phyloP scores from a whole-genome alignment of 2,329 filamentous ascomycete genomes.

The Epichloe glyceriae region DNA sequence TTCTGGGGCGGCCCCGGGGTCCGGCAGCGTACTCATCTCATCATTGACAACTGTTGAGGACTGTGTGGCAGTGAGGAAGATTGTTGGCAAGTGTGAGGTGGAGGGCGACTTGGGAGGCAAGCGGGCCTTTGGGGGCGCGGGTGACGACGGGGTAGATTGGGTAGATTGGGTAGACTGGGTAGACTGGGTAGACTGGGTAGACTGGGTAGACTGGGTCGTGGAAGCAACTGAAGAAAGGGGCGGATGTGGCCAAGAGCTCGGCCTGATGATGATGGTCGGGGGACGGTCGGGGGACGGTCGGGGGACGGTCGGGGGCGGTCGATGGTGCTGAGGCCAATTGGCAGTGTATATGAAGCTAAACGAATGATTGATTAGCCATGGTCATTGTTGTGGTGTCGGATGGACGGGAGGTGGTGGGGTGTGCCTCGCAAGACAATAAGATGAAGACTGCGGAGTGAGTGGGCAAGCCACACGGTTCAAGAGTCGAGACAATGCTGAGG shows the following conservation, averaged over 20 bases:
- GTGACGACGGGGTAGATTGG: slow-evolving; percentile 17
- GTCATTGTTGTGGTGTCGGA: slow-evolving; percentile 2
- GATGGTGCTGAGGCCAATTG: slow-evolving; percentile 35
- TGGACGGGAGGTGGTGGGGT: background rate
- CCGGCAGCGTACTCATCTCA: slow-evolving; percentile 57
- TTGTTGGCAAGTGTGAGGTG: slow-evolving; percentile 24
- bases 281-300: slow-evolving; percentile 13
- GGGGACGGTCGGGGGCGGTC: slow-evolving; percentile 12
- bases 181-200: slow-evolving; percentile 9
- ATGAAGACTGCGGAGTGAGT: background rate
- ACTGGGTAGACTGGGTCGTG: slow-evolving; percentile 19
- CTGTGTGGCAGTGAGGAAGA: slow-evolving; percentile 24
- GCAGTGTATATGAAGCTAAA: slow-evolving; percentile 40
- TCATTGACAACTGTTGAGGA: slow-evolving; percentile 33
- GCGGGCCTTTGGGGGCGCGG: slow-evolving; percentile 18
- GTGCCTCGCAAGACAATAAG: background rate
- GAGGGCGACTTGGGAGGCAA: slow-evolving; percentile 26
- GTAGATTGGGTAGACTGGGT: no score
- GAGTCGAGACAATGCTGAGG: background rate
- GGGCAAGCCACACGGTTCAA: no score
- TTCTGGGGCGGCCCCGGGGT: slow-evolving; percentile 42
- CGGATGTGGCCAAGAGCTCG: slow-evolving; percentile 34
- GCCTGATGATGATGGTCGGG: slow-evolving; percentile 15
- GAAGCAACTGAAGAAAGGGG: slow-evolving; percentile 38
- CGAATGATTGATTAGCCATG: slow-evolving; percentile 10